Conservation (phyloP, 257 asterid species). For the Gentiana dahurica region DNA sequence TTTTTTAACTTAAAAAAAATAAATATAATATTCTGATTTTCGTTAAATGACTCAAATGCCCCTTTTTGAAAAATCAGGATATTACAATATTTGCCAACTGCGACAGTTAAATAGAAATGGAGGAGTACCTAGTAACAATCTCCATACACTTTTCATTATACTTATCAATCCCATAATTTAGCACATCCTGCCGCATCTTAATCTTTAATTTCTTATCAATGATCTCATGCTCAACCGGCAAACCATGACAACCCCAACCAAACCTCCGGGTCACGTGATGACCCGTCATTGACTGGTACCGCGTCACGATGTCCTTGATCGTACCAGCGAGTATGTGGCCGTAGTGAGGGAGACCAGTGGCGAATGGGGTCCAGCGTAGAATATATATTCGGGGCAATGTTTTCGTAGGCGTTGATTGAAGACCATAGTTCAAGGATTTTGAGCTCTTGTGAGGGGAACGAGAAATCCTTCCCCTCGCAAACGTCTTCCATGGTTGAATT, state of each 20-base stretch:
- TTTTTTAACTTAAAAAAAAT: no score
- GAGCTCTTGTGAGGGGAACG: slow-evolving; percentile 69
- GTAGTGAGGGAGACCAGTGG: slow-evolving; percentile 96
- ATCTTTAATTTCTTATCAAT: slow-evolving; percentile 52
- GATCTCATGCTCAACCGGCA: slow-evolving; percentile 93
- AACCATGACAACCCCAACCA: slow-evolving; percentile 98
- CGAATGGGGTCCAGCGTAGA: slow-evolving; percentile 97
- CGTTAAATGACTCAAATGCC: no score
- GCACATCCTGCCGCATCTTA: slow-evolving; percentile 60
- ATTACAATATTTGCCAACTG: no score
- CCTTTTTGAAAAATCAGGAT: no score
- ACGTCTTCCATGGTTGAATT: slow-evolving; percentile 64
- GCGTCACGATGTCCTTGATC: slow-evolving; percentile 85
- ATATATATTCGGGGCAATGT: slow-evolving; percentile 69
- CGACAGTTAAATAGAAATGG: no score
- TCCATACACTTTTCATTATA: slow-evolving; percentile 83
- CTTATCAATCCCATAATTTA: slow-evolving; percentile 71
- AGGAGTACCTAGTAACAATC: slow-evolving; percentile 75
- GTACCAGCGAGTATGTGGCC: slow-evolving; percentile 96
- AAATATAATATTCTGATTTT: no score
- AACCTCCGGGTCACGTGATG: slow-evolving; percentile 91
- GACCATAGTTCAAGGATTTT: slow-evolving; percentile 67
- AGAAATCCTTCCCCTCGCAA: slow-evolving; percentile 85
- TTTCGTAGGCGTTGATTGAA: slow-evolving; percentile 59
- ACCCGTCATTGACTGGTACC: slow-evolving; percentile 89